Conservation (phyloP, 352 stramenopile species). For the Pythium brachiatum region DNA sequence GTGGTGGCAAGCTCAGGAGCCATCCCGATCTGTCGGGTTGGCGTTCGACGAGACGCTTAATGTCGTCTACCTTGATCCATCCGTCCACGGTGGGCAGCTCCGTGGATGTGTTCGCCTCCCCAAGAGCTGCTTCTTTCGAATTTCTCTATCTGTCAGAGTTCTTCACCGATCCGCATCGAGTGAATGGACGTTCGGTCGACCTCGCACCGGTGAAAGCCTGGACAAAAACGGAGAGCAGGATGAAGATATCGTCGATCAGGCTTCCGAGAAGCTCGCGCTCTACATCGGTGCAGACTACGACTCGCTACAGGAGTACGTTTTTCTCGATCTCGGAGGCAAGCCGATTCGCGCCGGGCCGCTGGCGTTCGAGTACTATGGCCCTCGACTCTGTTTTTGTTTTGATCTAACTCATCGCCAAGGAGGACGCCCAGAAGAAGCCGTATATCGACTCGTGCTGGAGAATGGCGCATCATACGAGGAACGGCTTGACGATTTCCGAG, state of each 20-base stretch:
- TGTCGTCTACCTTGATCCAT: slow-evolving; percentile 23
- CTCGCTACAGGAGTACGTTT: slow-evolving; percentile 43
- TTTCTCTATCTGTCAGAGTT: slow-evolving; percentile 32
- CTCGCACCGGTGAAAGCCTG: neutral
- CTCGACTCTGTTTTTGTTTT: slow-evolving; percentile 62
- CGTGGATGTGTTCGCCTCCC: slow-evolving; percentile 40
- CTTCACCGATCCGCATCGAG: slow-evolving; percentile 1
- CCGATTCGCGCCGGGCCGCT: slow-evolving; percentile 28
- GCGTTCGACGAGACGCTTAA: slow-evolving; percentile 20
- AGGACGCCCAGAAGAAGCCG: slow-evolving; percentile 4
- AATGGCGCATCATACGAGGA: slow-evolving; percentile 40
- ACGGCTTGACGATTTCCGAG: slow-evolving; percentile 55
- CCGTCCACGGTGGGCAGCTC: slow-evolving; percentile 3
- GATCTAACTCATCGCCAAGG: slow-evolving; percentile 32
- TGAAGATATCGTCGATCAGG: slow-evolving; percentile 17
- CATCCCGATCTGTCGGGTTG: slow-evolving; percentile 39
- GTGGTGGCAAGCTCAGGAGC: slow-evolving; percentile 56
- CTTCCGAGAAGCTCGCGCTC: slow-evolving; percentile 28
- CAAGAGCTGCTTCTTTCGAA: slow-evolving; percentile 48
- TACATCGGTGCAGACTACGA: slow-evolving; percentile 62
- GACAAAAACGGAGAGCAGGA: neutral
- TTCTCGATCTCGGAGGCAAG: slow-evolving; percentile 41
- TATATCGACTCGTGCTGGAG: slow-evolving; percentile 16
- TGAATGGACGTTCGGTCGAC: neutral
- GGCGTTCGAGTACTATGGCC: slow-evolving; percentile 61